Conservation (phyloP, 768 basidiomycete species). For the Suillus americanus region DNA sequence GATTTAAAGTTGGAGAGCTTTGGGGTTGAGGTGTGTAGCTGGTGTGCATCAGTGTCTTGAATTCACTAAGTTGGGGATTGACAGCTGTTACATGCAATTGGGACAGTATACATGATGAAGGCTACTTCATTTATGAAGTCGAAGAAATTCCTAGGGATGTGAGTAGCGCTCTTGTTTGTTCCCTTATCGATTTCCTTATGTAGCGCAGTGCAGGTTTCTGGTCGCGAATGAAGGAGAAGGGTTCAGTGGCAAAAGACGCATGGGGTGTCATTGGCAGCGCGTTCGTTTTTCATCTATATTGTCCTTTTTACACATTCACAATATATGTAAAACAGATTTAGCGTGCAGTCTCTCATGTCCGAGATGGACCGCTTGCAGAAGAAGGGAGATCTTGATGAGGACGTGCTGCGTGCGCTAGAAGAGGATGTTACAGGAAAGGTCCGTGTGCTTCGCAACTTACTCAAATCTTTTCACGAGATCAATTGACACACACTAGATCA, state of each 20-base stretch:
- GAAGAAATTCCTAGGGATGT: constrained; percentile 89
- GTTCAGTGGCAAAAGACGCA: constrained; percentile 88
- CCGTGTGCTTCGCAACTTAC: constrained; percentile 3
- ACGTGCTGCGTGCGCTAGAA: constrained; percentile 82
- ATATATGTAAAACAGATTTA: constrained; percentile 34
- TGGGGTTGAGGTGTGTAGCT: constrained; percentile 77
- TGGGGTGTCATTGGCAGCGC: constrained; percentile 97
- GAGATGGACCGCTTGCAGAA: constrained; percentile 91
- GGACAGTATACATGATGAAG: constrained; percentile 91
- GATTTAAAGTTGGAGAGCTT: constrained; percentile 98
- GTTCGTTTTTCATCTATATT: constrained; percentile 45
- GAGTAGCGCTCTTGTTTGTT: constrained; percentile 32
- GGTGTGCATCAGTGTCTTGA: background rate
- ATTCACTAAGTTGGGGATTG: background rate
- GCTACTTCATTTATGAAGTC: constrained; percentile 90
- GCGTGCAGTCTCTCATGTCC: constrained; percentile 35
- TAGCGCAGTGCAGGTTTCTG: constrained; percentile 78
- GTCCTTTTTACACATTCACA: background rate
- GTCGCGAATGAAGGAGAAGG: constrained; percentile 93
- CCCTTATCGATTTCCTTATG: constrained; percentile 10
- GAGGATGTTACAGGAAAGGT: constrained; percentile 93
- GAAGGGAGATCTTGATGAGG: constrained; percentile 86
- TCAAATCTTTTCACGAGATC: background rate
- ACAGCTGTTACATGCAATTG: constrained; percentile 86
- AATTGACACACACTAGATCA: constrained; percentile 49